A percentile compares a stretch with the other conserved stretches of the same genome.
Evolutionary conservation across 2,329 filamentous ascomycete genomes (phyloP).

Genomic region (Corynespora cassiicola): DNA sequence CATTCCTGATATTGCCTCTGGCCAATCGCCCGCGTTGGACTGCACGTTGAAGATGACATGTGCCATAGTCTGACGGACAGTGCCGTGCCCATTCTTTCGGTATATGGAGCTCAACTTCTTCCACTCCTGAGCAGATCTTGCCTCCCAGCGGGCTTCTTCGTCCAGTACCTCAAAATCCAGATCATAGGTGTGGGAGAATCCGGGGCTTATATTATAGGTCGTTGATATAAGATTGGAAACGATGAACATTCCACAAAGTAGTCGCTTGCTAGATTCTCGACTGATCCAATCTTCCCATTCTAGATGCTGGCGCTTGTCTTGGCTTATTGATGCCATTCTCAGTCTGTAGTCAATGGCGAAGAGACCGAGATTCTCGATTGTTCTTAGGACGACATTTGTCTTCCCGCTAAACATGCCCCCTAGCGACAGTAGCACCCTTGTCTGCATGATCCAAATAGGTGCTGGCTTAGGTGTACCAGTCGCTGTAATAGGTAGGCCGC

Average conservation of each 20-base stretch:
- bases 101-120: slow-evolving; percentile 11
- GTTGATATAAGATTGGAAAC: slow-evolving; percentile 40
- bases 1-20: slow-evolving; percentile 28
- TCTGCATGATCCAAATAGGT: slow-evolving; percentile 39
- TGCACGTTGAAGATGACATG: slow-evolving; percentile 30
- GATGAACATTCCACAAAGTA: slow-evolving; percentile 41
- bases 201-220: slow-evolving; percentile 39
- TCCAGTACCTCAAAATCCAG: slow-evolving; percentile 42
- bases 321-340: slow-evolving; percentile 20
- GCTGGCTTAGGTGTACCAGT: slow-evolving; percentile 17
- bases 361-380: slow-evolving; percentile 20
- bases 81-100: slow-evolving; percentile 6
- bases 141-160: slow-evolving; percentile 41
- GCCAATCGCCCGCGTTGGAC: slow-evolving; percentile 11
- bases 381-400: slow-evolving; percentile 15
- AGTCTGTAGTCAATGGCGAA: slow-evolving; percentile 25
- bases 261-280: slow-evolving; percentile 36
- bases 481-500: slow-evolving; percentile 9
- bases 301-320: slow-evolving; percentile 8
- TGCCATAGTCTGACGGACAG: slow-evolving; percentile 30
- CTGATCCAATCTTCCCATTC: slow-evolving; percentile 36
- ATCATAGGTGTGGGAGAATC: slow-evolving; percentile 40
- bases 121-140: slow-evolving; percentile 33
- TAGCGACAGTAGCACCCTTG: slow-evolving; percentile 32
- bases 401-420: slow-evolving; percentile 37